A percentile compares a stretch with the other conserved stretches of the same genome.
phyloP scores from a whole-genome alignment of 805 yeast genomes.

The Candida silvicultrix region DNA sequence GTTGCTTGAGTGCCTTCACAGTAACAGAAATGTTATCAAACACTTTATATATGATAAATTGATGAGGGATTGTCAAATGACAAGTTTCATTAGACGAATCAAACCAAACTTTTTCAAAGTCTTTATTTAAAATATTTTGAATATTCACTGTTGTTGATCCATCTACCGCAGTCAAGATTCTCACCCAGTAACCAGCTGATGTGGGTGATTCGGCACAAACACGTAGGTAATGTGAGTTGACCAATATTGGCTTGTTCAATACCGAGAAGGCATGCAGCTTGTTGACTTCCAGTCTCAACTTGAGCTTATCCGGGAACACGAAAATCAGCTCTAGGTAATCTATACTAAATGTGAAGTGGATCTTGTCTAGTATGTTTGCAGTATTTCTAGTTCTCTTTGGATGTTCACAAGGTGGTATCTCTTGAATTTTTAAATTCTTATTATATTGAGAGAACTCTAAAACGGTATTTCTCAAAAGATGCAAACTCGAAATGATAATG shows the following conservation, averaged over 20 bases:
- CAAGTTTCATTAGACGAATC: conserved; percentile 33
- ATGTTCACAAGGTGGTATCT: conserved; percentile 3
- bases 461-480: conserved; percentile 37
- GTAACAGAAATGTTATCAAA: conserved; percentile 71
- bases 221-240: conserved; percentile 31
- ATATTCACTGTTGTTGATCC: conserved; percentile 21
- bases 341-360: conserved; percentile 18
- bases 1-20: conserved; percentile 60
- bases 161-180: conserved; percentile 36
- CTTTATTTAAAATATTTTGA: conserved; percentile 25
- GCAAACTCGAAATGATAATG: conserved; percentile 36
- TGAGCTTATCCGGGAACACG: conserved; percentile 42
- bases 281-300: conserved; percentile 38
- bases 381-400: conserved; percentile 13
- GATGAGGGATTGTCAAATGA: conserved; percentile 61
- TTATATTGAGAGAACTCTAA: conserved; percentile 13
- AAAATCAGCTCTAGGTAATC: conserved; percentile 22
- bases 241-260: conserved; percentile 14
- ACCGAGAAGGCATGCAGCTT: conserved; percentile 18
- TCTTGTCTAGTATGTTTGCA: conserved; percentile 10
- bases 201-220: conserved; percentile 49
- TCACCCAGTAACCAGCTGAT: conserved; percentile 38
- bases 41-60: conserved; percentile 68
- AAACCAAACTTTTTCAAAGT: conserved; percentile 28
- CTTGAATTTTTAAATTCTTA: not conserved